phyloP scores from a whole-genome alignment of 176 grass and related monocot genomes.

The Carex myosuroides region DNA sequence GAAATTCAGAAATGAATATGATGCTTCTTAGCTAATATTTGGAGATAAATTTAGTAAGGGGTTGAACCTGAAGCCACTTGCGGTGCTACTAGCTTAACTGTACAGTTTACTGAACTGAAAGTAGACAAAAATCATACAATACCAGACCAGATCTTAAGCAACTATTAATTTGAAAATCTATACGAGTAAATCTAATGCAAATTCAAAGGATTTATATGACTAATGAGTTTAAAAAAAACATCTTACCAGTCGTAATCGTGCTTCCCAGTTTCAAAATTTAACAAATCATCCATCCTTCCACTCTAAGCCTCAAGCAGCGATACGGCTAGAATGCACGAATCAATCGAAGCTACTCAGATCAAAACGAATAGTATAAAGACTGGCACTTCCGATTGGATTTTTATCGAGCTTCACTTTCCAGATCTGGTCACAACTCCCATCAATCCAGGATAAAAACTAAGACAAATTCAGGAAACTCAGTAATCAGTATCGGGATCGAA shows the following conservation, averaged over 20 bases:
- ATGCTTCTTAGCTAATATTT: not conserved
- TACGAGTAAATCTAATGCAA: not conserved
- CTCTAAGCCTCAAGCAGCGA: not conserved
- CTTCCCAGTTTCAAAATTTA: constrained; percentile 84
- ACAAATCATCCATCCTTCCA: constrained; percentile 66
- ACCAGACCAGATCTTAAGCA: constrained; percentile 7
- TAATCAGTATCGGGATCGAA: not conserved
- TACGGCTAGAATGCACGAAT: not conserved
- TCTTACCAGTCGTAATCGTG: constrained; percentile 97
- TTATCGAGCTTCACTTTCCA: not conserved
- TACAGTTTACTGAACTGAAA: not conserved
- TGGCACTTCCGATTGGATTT: not conserved
- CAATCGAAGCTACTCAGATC: not conserved
- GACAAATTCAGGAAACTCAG: not conserved
- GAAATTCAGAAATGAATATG: not conserved
- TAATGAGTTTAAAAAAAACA: not conserved
- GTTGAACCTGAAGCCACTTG: not conserved
- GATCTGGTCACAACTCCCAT: constrained; percentile 25
- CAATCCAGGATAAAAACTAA: not conserved
- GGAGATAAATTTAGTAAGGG: not conserved
- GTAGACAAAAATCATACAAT: not conserved
- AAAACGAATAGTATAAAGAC: not conserved
- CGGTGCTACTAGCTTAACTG: not conserved
- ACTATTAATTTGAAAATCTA: not conserved
- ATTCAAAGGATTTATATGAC: not conserved